These are phyloP conservation scores for Solanum rostratum DNA, from an alignment of 257 asterid species.

Conservation along the genomic window DNA sequence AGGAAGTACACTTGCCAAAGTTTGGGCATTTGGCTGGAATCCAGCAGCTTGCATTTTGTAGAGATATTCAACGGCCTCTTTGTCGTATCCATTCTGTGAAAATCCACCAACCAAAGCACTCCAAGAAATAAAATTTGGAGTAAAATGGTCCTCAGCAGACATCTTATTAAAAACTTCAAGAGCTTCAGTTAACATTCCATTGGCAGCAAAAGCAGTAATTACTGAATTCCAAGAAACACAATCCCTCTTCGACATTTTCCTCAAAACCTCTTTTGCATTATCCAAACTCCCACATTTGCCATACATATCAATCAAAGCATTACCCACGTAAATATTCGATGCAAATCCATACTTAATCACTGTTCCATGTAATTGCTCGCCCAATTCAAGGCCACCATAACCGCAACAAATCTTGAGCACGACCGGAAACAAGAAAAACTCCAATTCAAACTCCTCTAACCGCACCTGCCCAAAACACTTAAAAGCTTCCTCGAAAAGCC, in stretches of 20 bases:
- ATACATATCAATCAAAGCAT: conserved; percentile 70
- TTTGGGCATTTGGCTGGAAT: conserved; percentile 48
- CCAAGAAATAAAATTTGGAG: conserved; percentile 59
- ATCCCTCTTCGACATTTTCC: conserved; percentile 31
- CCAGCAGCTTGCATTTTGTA: conserved; percentile 42
- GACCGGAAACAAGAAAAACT: conserved; percentile 59
- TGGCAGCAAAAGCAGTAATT: conserved; percentile 50
- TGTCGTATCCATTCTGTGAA: conserved; percentile 48
- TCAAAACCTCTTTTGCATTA: conserved; percentile 40
- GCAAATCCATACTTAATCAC: conserved; percentile 36
- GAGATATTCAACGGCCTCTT: conserved; percentile 49
- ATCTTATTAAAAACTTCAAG: conserved; percentile 32
- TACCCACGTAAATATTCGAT: conserved; percentile 50
- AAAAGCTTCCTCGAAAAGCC: conserved; percentile 32
- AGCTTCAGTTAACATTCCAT: conserved; percentile 46
- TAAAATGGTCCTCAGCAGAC: conserved; percentile 23
- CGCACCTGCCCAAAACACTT: conserved; percentile 22
- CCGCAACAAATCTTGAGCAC: conserved; percentile 57
- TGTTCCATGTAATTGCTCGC: conserved; percentile 56
- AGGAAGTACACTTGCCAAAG: conserved; percentile 53
- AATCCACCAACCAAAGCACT: conserved; percentile 63
- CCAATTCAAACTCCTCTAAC: conserved; percentile 45
- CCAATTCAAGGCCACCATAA: conserved; percentile 53
- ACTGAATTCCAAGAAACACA: conserved; percentile 72
- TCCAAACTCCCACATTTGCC: conserved; percentile 54